A percentile compares a stretch with the other conserved stretches of the same genome.
These are phyloP conservation scores for Rubus idaeus DNA, from an alignment of 306 rosid genomes.

Conservation along the genomic window DNA sequence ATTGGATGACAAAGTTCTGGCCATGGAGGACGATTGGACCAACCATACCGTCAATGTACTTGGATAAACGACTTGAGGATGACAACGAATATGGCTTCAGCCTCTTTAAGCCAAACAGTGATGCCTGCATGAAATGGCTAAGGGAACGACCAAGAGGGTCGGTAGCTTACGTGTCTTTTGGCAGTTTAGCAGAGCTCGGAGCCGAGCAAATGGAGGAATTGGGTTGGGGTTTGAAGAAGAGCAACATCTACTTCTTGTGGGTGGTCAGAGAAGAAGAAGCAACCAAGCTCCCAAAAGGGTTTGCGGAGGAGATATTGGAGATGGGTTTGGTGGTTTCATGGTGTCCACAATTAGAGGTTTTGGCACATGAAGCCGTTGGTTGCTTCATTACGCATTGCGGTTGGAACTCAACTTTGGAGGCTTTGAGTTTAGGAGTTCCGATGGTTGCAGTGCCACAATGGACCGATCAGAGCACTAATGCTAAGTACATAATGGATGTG, in stretches of 20 bases:
- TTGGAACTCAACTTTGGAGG: conserved; percentile 13
- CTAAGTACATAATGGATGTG: conserved; percentile 12
- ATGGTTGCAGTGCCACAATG: conserved; percentile 27
- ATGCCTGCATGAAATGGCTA: conserved; percentile 38
- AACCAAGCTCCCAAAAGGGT: conserved; percentile 24
- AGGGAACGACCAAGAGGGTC: conserved; percentile 26
- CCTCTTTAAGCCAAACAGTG: conserved; percentile 28
- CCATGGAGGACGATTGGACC: conserved; percentile 14
- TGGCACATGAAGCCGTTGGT: conserved; percentile 6
- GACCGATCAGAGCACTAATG: conserved; percentile 26
- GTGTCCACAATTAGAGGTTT: conserved; percentile 3
- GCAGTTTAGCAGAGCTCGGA: conserved; percentile 19
- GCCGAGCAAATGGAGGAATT: conserved; percentile 29
- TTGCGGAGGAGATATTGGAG: conserved; percentile 8
- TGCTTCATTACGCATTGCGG: conserved; percentile 4
- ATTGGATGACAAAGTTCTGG: too few relatives aligned
- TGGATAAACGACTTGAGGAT: conserved; percentile 35
- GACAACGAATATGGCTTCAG: conserved; percentile 31
- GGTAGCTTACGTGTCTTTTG: conserved; percentile 33
- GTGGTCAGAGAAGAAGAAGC: conserved; percentile 27
- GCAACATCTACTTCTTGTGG: conserved; percentile 24
- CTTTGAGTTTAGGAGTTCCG: conserved; percentile 18
- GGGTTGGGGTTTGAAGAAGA: conserved; percentile 15
- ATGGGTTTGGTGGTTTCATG: conserved; percentile 16
- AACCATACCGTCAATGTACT: conserved; percentile 34